Evolutionary conservation across 1,284 basidiomycete genomes (phyloP).

Genomic region (Pisolithus thermaeus): DNA sequence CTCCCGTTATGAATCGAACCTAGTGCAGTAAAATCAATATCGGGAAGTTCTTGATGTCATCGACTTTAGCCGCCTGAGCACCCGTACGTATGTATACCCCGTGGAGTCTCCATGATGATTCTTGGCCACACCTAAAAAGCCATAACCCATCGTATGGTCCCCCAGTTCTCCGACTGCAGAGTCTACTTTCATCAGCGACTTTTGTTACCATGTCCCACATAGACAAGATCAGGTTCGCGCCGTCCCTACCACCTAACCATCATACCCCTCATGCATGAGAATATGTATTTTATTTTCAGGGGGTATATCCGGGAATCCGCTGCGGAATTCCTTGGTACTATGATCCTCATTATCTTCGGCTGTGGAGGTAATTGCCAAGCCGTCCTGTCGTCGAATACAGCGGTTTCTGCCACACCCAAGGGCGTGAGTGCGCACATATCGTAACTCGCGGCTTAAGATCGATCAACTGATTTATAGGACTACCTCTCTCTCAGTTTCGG

Average conservation of each 20-base stretch:
- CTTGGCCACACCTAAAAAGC: neutral
- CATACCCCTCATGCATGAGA: neutral
- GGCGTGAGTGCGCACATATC: slow-evolving; percentile 44
- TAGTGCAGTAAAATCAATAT: too few species aligned
- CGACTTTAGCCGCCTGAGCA: too few species aligned
- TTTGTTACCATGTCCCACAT: neutral
- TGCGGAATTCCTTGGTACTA: slow-evolving; percentile 66
- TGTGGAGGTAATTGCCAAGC: slow-evolving; percentile 60
- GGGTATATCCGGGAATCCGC: slow-evolving; percentile 51
- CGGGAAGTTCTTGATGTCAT: too few species aligned
- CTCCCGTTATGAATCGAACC: too few species aligned
- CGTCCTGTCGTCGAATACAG: slow-evolving; percentile 45
- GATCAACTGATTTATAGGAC: slow-evolving; percentile 31
- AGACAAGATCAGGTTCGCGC: slow-evolving; percentile 38
- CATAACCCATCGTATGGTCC: neutral
- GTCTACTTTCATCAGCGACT: neutral
- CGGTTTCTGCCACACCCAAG: slow-evolving; percentile 47
- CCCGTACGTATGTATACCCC: neutral
- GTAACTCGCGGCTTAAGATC: neutral
- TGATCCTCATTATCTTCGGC: slow-evolving; percentile 64
- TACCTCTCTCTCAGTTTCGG: slow-evolving; percentile 58
- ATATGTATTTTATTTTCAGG: slow-evolving; percentile 16
- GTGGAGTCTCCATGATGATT: neutral
- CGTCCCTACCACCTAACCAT: neutral
- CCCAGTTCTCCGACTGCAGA: neutral